A percentile compares a stretch with the other conserved stretches of the same genome.
phyloP scores from a whole-genome alignment of 2,329 filamentous ascomycete genomes.

The Fusarium incarnatum region DNA sequence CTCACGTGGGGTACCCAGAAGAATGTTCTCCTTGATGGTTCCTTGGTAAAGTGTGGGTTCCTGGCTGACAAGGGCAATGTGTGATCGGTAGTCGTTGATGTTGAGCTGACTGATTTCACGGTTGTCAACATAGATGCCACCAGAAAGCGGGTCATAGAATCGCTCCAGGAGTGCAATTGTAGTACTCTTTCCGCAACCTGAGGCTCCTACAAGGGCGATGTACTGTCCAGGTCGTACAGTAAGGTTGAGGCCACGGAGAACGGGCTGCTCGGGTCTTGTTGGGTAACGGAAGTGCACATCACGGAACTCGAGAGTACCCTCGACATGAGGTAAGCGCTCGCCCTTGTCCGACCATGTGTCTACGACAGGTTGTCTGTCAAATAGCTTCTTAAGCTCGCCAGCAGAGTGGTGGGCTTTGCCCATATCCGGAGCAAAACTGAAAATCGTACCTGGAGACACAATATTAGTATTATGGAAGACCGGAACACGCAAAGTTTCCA shows the following conservation, averaged over 20 bases:
- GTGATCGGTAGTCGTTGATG: constrained; percentile 84
- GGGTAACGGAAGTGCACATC: constrained; percentile 96
- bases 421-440: constrained; percentile 92
- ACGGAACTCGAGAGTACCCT: constrained; percentile 88
- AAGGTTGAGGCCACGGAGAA: constrained; percentile 85
- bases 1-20: constrained; percentile 77
- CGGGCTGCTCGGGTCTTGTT: constrained; percentile 89
- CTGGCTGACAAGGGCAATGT: constrained; percentile 89
- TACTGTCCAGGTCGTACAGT: constrained; percentile 82
- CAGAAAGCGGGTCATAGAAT: constrained; percentile 90
- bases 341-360: constrained; percentile 84
- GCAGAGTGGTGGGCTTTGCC: constrained; percentile 91
- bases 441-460: constrained; percentile 89
- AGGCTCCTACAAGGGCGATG: constrained; percentile 91
- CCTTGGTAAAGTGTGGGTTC: constrained; percentile 96
- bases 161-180: constrained; percentile 92
- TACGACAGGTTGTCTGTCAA: constrained; percentile 84
- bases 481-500: background rate
- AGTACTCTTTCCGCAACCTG: constrained; percentile 93
- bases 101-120: constrained; percentile 84
- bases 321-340: constrained; percentile 68
- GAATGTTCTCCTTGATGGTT: constrained; percentile 88
- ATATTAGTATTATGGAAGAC: constrained; percentile 54
- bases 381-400: constrained; percentile 81
- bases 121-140: constrained; percentile 84